Base-by-base conservation (phyloP, 768 basidiomycete genomes). In the Boletus huronensis region DNA sequence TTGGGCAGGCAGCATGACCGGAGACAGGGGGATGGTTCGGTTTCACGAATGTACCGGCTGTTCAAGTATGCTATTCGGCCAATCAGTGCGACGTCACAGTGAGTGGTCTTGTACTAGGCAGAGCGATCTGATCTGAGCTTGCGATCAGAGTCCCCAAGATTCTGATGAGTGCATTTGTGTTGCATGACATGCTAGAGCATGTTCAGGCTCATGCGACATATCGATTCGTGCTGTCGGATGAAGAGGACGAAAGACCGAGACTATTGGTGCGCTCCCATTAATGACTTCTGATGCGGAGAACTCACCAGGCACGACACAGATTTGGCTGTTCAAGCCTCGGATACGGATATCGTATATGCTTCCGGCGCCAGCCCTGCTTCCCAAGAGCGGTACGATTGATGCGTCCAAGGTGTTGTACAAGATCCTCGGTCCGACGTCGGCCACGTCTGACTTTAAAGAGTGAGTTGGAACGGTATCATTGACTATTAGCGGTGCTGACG, bases 281-380 rank as follows among this genome's bases (percentile, higher is more conserved):
- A 10, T 34, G 11, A 2, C 5, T 34, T 29, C 3, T 31, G 38
- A 43, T 6, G 6, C 10, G 19, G 13, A 26, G 6, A n/a, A 31
- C 39, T 54, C 55, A 45, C 42, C 41, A 26, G 23, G 16, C 25
- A 19, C 11, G 48, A 17, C 13, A 26, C 64, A 95, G 93, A 78
- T 98, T 21, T 98, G 96, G 95, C 67, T 98, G 21, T 97, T 98
- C 80, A 97, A 95, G 70, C 93, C 94, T 0, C 85, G 79, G 58
- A 83, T 98, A 60, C 82, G 81, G 11, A 71, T 98, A 14, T 83
- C 93, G 1, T 95, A 93, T 66, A 79, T 81, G 42, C 77, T 81
- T 9, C 70, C 80, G 6, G 70, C 72, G 11, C 74, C 80, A 17
- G 82, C 81, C 51, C 68, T 80, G 7, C 76, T 92, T 21, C 81